Conservation (phyloP, 352 stramenopile genomes). For the Phytophthora chlamydospora region DNA sequence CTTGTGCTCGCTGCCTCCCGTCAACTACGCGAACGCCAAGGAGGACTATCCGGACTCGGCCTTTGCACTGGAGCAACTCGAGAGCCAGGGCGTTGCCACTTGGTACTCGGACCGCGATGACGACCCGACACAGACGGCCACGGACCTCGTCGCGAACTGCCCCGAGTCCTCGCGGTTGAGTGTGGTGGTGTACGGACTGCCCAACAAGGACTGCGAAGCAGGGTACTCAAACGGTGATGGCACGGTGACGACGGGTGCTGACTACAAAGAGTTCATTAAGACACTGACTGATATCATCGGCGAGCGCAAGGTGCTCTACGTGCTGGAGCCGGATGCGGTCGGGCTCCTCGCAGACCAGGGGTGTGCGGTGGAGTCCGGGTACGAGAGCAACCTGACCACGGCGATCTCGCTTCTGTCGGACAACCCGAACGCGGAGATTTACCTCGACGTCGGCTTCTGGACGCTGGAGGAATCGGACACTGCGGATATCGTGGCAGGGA, state of each 20-base stretch:
- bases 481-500: constrained; percentile 35
- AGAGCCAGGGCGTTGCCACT: constrained; percentile 58
- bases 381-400: constrained; percentile 55
- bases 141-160: constrained; percentile 45
- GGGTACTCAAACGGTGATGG: constrained; percentile 48
- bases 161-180: constrained; percentile 46
- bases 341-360: constrained; percentile 48
- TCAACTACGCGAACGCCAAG: constrained; percentile 54
- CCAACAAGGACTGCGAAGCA: constrained; percentile 78
- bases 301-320: constrained; percentile 65
- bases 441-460: constrained; percentile 76
- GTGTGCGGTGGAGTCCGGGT: constrained; percentile 49
- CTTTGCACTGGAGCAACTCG: constrained; percentile 57
- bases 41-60: constrained; percentile 47
- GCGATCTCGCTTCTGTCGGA: constrained; percentile 50
- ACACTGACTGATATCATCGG: constrained; percentile 49
- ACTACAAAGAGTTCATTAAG: constrained; percentile 62
- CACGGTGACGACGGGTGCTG: constrained; percentile 40
- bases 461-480: constrained; percentile 39
- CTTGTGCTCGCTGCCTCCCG: constrained; percentile 56
- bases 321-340: constrained; percentile 75
- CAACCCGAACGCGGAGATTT: constrained; percentile 74
- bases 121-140: constrained; percentile 39
- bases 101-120: constrained; percentile 74
- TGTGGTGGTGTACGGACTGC: constrained; percentile 75